These are phyloP conservation scores for Bullera alba DNA, from an alignment of 768 basidiomycete species.

Conservation along the genomic window DNA sequence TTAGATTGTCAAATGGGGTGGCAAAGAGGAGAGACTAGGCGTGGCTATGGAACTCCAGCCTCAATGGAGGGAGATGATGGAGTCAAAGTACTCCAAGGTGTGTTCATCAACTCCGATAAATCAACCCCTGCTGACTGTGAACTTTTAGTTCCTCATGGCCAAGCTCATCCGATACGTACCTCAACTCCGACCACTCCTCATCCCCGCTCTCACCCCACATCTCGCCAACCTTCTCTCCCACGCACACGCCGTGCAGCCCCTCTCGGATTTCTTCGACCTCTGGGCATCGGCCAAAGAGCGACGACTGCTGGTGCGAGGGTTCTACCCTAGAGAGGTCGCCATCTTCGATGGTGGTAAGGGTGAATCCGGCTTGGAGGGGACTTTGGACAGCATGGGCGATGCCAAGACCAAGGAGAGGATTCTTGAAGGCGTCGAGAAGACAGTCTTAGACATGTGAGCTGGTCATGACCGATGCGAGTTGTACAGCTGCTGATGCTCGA, in stretches of 20 bases:
- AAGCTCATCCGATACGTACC: constrained; percentile 52
- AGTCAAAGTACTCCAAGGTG: constrained; percentile 84
- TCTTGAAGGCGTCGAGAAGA: constrained; percentile 63
- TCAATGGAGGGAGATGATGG: constrained; percentile 65
- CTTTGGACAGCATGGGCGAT: constrained; percentile 57
- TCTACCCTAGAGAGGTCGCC: constrained; percentile 80
- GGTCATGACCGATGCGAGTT: not conserved
- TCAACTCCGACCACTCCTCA: constrained; percentile 64
- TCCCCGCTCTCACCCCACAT: constrained; percentile 68
- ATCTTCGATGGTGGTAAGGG: constrained; percentile 53
- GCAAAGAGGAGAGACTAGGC: constrained; percentile 65
- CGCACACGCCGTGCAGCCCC: constrained; percentile 70
- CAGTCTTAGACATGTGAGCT: constrained; percentile 65
- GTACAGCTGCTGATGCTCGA: not conserved
- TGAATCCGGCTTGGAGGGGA: constrained; percentile 53
- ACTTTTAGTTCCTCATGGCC: constrained; percentile 40
- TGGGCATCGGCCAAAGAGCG: constrained; percentile 80
- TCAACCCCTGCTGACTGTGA: too few species aligned
- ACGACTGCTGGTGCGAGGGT: constrained; percentile 69
- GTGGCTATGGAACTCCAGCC: constrained; percentile 79
- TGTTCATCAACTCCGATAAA: not conserved
- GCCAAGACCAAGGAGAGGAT: constrained; percentile 61
- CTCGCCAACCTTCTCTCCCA: constrained; percentile 74
- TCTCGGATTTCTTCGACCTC: constrained; percentile 83
- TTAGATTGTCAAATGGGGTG: constrained; percentile 68